Conservation (phyloP, 2,329 filamentous ascomycete genomes). For the Mollisiaceae sp. region DNA sequence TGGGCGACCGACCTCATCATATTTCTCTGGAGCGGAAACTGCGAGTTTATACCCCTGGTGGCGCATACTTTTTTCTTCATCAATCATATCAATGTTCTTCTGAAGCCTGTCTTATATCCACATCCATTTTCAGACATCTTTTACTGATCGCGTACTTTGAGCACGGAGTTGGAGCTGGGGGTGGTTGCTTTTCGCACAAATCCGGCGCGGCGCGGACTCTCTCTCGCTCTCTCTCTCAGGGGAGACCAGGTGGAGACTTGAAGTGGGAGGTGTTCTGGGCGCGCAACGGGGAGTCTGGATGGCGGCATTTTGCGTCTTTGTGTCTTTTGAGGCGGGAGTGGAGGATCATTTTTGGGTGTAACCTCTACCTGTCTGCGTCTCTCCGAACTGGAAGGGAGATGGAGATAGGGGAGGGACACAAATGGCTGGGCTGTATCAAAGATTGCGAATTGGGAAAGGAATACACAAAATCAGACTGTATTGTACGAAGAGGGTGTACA, state of each 20-base stretch:
- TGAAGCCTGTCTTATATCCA: conserved; percentile 16
- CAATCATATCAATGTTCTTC: conserved; percentile 19
- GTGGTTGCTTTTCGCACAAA: conserved; percentile 9
- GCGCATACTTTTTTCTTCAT: conserved; percentile 22
- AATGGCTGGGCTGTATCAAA: conserved; percentile 8
- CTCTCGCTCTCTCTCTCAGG: no score
- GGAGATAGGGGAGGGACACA: background rate
- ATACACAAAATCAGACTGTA: conserved; percentile 26
- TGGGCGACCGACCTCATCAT: conserved; percentile 29
- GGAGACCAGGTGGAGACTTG: conserved; percentile 10
- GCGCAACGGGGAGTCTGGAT: conserved; percentile 9
- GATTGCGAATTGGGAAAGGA: conserved; percentile 11
- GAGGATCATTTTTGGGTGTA: conserved; percentile 23
- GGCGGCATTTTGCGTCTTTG: conserved; percentile 17
- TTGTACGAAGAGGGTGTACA: conserved; percentile 12
- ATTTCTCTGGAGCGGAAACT: conserved; percentile 18
- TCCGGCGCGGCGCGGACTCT: conserved; percentile 5
- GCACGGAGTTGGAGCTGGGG: conserved; percentile 28
- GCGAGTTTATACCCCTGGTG: conserved; percentile 30
- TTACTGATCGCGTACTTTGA: conserved; percentile 15
- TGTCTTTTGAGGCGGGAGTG: conserved; percentile 35
- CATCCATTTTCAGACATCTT: conserved; percentile 2
- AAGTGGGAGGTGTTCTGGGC: conserved; percentile 22
- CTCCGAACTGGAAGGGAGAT: background rate
- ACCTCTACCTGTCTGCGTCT: background rate